Evolutionary conservation across 306 rosid species (phyloP), one percentile per base, ranked within the genome.

Genomic region (Oemleria cerasiformis): DNA sequence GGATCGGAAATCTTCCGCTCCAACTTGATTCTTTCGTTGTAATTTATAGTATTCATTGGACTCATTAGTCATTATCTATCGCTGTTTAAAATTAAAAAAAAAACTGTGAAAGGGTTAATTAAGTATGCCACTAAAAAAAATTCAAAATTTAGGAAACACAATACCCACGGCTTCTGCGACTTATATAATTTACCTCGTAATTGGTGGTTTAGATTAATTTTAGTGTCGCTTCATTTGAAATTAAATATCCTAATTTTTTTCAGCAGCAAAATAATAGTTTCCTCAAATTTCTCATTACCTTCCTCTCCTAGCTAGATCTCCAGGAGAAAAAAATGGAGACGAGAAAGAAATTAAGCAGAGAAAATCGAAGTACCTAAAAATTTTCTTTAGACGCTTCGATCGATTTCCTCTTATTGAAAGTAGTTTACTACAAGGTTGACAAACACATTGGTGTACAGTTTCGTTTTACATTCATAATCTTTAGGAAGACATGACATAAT

Each of bases 171-270:
- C 6, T 47, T 34, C 39, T 66, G 7, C 25, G 19, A 16, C 40
- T 14, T 47, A 15, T 21, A 10, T n/a, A 25, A 19, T 67, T 30
- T 48, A 3, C 64, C 64, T 6, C 20, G 21, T 9, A 60, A 38
- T 38, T 60, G 65, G 45, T 34, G 71, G 59, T 49, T 67, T 38
- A 67, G 44, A 53, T 49, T 67, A 67, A 67, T n/a, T 36, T 9
- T 40, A 21, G 65, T 39, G 23, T 36, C 23, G 16, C 20, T 21
- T 2, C 47, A 20, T 39, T 53, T 3, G 15, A 68, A 54, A 53
- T 9, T 11, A 68, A 68, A 38, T 17, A 13, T 68, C 38, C 34
- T 69, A 40, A 20, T 36, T 67, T 25, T n/a, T 16, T 10, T 9
- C 30, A 48, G 30, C 44, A 2, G 57, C 57, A 14, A 15, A 15